Base-by-base conservation (phyloP, 2,329 filamentous ascomycete genomes). In the Trichoderma sp. region DNA sequence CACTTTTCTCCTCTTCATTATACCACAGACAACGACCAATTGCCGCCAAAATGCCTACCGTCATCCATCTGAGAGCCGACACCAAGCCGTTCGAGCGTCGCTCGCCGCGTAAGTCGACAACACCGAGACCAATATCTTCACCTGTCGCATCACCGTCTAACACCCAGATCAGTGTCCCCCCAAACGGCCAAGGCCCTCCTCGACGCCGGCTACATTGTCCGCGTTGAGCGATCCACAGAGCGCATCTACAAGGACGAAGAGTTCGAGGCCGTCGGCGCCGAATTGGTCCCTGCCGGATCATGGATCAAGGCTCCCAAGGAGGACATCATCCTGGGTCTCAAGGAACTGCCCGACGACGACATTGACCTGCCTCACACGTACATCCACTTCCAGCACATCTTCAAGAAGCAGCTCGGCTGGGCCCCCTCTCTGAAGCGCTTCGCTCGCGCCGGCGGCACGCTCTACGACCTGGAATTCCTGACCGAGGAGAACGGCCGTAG, bases 281-380 rank as follows among this genome's bases (percentile, higher is more conserved):
- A 80, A n/a, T 79, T 91, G 41, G 85, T 91, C 10, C 61, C 51
- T 26, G 43, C 61, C 2, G 61, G 51, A 43, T 63, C 61, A 39
- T 63, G 51, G 61, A 26, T 47, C 19, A 63, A 63, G 44, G 51
- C 61, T n/a, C 82, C 83, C 26, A 77, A 79, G 70, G 85, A 89
- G 68, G 81, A 89, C 73, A 86, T 90, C 72, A 87, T 91, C 67
- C 76, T 91, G 66, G 88, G 89, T 51, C 81, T 91, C 66, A 91
- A 91, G 82, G 48, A 65, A 19, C 51, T 55, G 4, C 51, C 30
- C 14, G 51, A 41, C 7, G 51, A 55, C 30, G 51, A 55, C 19
- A 28, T 65, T 39, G 21, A 61, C 9, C 14, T 60, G 14, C 57
- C 57, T 4, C 57, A 60, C 19, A 9, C 57, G n/a, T 60, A 60